Evolutionary conservation across 169 alveolate genomes (phyloP), one percentile per base, ranked within the genome.

Genomic region (Cyclospora cayetanensis): DNA sequence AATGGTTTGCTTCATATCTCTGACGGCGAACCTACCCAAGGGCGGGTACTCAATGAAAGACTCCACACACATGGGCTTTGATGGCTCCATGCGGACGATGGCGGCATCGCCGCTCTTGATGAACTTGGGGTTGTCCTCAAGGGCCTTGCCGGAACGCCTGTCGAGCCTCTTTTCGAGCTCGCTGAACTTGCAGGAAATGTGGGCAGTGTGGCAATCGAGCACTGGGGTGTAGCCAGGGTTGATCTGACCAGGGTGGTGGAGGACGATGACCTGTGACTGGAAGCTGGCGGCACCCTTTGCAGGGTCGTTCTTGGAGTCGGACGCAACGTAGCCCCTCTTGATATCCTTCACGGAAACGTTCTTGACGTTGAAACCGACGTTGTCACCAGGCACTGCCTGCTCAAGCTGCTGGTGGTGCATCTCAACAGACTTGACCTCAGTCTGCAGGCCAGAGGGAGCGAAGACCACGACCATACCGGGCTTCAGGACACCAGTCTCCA

Each of bases 371-470:
- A 99, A 97, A 60, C 99, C 99, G 86, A 99, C 99, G 94, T 98
- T 98, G 96, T 98, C 99, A 84, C 99, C 99, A 34, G 99, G 99
- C 90, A 93, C 95, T 63, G 99, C 99, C 91, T 98, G 99, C 89
- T 96, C 98, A 85, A 98, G 96, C 65, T 96, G 96, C 96, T 98
- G 99, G 95, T 98, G 99, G 96, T 98, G 99, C 99, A 99, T 98
- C 97, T 98, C 99, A 77, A 99, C 99, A 53, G 99, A 97, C 92
- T 97, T 98, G 95, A 98, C 98, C 97, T 98, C 99, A 88, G 99
- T 98, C 91, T 98, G 97, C 93, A 98, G 94, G 91, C 98, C 98
- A 53, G 95, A 95, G 80, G 99, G 99, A 87, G 99, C 99, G 90
- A 98, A 98, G 87, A 98, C 97, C 55, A 96, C 91, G 63, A 94